Base-by-base conservation (phyloP, 768 basidiomycete genomes). In the Amanita brunnescens region DNA sequence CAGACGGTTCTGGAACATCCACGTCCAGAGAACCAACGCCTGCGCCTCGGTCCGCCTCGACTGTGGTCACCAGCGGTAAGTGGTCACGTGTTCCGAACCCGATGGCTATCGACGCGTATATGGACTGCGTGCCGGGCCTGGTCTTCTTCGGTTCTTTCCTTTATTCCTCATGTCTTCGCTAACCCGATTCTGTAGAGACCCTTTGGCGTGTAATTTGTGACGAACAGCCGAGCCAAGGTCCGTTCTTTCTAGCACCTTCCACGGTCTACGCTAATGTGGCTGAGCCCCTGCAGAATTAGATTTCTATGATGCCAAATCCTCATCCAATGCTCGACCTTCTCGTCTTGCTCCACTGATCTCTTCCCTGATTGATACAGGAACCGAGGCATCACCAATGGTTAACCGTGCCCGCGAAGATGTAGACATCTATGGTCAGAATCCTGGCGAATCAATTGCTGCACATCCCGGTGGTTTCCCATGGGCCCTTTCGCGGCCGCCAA, bases 381-480 rank as follows among this genome's bases (percentile, higher is more conserved):
- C 42, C 57, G 23, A 55, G 38, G 46, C 56, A 54, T 44, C 51
- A 41, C 53, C 55, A 53, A 58, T 61, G 61, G 51, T 40, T 54
- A 60, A 55, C 56, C 62, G 65, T 66, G 63, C 60, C 39, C 59
- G 56, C 55, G 55, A 57, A 53, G 57, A 55, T 13, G 63, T 60
- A 55, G 43, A 61, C 49, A 57, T 55, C 44, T 54, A 61, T 53
- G 61, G 64, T 63, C 58, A 53, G 26, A 41, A 57, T 43, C 54
- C 55, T 50, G 45, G 55, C 50, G 60, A 53, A 53, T 58, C 56
- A 26, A 56, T 54, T 47, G 61, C 55, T 45, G 59, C 62, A 49
- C 65, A 61, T 42, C 56, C 62, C 38, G 61, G 57, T 7, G 14
- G 16, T 14, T 61, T 63, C 14, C 60, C 52, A 43, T 53, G 58